Evolutionary conservation across 805 yeast genomes (phyloP).

Genomic region (Barnettozyma pratensis): DNA sequence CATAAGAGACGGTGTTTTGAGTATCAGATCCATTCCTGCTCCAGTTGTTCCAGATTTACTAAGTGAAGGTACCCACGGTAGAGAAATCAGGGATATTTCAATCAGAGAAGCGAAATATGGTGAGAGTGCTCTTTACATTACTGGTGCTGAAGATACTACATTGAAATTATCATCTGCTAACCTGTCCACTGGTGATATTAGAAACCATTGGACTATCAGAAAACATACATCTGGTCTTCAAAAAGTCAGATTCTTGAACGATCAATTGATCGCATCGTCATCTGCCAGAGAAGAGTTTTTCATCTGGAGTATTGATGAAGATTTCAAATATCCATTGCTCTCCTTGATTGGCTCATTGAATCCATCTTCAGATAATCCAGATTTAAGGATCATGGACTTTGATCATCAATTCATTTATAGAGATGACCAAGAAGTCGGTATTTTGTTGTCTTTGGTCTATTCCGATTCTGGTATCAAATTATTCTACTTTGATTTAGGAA

Average conservation of each 20-base stretch:
- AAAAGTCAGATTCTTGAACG: slow-evolving; percentile 55
- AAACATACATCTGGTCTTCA: slow-evolving; percentile 90
- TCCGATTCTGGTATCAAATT: slow-evolving; percentile 76
- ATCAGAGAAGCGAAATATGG: slow-evolving; percentile 34
- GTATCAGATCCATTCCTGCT: slow-evolving; percentile 30
- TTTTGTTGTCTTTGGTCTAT: slow-evolving; percentile 64
- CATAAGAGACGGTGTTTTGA: slow-evolving; percentile 50
- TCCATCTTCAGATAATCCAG: slow-evolving; percentile 60
- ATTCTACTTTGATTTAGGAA: slow-evolving; percentile 45
- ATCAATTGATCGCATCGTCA: slow-evolving; percentile 44
- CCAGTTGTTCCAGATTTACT: slow-evolving; percentile 30
- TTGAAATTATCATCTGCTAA: slow-evolving; percentile 47
- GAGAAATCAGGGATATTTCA: slow-evolving; percentile 78
- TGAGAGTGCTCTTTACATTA: slow-evolving; percentile 42
- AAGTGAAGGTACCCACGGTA: slow-evolving; percentile 76
- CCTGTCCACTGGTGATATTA: slow-evolving; percentile 35
- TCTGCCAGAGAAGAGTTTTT: slow-evolving; percentile 88
- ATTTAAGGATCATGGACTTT: slow-evolving; percentile 87
- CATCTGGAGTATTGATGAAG: slow-evolving; percentile 60
- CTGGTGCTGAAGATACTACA: slow-evolving; percentile 89
- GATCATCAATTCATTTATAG: slow-evolving; percentile 39
- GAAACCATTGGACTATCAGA: slow-evolving; percentile 56
- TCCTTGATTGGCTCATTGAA: slow-evolving; percentile 47
- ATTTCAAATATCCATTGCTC: slow-evolving; percentile 39
- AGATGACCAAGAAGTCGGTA: slow-evolving; percentile 32